Base-by-base conservation (phyloP, 768 basidiomycete genomes). In the Dacryopinax primogenitus region DNA sequence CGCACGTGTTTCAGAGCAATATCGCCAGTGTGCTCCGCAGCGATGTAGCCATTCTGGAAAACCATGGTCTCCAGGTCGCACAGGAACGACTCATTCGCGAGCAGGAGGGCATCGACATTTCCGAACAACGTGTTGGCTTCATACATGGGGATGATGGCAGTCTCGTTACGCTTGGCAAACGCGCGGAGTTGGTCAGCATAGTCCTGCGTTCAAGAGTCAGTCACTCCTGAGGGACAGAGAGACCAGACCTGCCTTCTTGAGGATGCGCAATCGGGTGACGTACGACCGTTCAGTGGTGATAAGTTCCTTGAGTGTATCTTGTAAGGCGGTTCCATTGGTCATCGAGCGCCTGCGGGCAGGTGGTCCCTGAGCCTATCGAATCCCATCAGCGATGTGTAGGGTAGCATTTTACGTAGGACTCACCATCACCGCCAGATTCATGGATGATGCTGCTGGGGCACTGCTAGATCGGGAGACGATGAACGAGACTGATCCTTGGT, bases 101-200 rank as follows among this genome's bases (percentile, higher is more conserved):
- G 86, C 1, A 97, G 75, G 23, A 99, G 81, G 63, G 83, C 86
- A 74, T 97, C 94, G 62, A 97, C 82, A 75, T 99, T 98, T 64
- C 90, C 91, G 70, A 99, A 98, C 26, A 99, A 80, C 0, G 84
- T 90, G 68, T 90, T 93, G 34, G 94, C 94, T 73, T 97, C 90
- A 73, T 95, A 97, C 23, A 84, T 76, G 0, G 89, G 87, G 47
- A 99, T 82, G 70, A 99, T 90, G 35, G 88, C 85, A 0, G 90
- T 93, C 66, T 87, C 86, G 72, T 90, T 89, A 73, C 81, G 86
- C 64, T 83, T 82, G 23, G 95, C 84, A 73, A 94, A 99, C 45
- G 82, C 82, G 36, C 93, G 84, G 30, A 99, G 78, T 9, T 93
- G 96, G 73, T 92, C 87, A 34, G 94, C 95, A 72, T 96, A 98